Conservation (phyloP, 2,329 filamentous ascomycete genomes). For the Fonsecaea nubica region DNA sequence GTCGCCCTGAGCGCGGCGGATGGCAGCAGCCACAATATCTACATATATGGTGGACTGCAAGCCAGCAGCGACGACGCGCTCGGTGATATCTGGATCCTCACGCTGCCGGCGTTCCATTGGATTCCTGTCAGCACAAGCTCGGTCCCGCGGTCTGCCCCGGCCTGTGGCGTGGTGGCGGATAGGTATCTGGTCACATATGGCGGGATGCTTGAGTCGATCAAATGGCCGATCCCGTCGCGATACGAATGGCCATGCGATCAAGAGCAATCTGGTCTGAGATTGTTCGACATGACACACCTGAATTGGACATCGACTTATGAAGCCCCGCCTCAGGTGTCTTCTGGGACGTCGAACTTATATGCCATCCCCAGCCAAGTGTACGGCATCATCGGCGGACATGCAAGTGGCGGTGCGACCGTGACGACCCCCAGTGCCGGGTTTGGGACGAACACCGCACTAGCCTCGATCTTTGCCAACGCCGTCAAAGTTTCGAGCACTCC, state of each 20-base stretch:
- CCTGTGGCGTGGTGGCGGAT: not conserved
- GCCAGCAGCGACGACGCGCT: not conserved
- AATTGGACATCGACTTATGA: constrained; percentile 1
- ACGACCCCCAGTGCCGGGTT: not conserved
- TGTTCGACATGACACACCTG: constrained; percentile 1
- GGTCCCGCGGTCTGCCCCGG: not conserved
- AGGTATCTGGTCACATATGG: constrained; percentile 5
- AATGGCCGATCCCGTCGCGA: not conserved
- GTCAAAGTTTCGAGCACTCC: not conserved
- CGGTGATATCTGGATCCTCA: constrained; percentile 3
- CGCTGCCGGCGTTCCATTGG: constrained; percentile 3
- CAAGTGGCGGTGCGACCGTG: not conserved
- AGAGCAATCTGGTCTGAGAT: not conserved
- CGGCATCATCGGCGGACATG: not conserved
- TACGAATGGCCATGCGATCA: constrained; percentile 3
- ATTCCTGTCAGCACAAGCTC: not conserved
- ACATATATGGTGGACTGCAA: not conserved
- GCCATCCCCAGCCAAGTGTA: not conserved
- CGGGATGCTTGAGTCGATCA: not conserved
- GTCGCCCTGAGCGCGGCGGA: not conserved
- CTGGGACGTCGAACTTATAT: not conserved
- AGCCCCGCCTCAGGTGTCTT: not conserved
- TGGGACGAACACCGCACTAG: not conserved
- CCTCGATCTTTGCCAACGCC: not conserved
- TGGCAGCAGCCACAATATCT: constrained; percentile 2